A percentile compares a stretch with the other conserved stretches of the same genome.
These are phyloP conservation scores for Trichophyton schoenleinii DNA, from an alignment of 2,329 filamentous ascomycete genomes.

Conservation along the genomic window DNA sequence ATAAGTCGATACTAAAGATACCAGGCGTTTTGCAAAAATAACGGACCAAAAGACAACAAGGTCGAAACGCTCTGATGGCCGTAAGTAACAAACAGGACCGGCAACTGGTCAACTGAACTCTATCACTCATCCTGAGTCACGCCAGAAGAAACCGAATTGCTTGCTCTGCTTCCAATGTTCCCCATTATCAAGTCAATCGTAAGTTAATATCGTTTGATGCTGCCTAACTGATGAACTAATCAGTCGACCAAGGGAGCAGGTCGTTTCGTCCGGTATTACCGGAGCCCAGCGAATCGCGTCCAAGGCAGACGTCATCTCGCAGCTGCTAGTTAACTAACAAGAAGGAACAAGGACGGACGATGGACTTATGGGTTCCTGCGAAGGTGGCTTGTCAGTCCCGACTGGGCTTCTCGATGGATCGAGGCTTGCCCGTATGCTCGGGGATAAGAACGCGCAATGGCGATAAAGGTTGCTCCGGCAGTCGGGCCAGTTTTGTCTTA, in stretches of 20 bases:
- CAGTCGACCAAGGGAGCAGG: not conserved
- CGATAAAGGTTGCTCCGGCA: not conserved
- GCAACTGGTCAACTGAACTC: not conserved
- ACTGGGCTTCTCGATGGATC: not conserved
- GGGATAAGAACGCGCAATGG: not conserved
- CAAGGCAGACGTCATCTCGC: not conserved
- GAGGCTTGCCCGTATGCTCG: not conserved
- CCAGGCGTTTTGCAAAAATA: not conserved
- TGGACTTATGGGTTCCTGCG: not conserved
- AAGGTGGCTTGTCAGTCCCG: not conserved
- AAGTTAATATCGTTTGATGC: not conserved
- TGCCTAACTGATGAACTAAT: not conserved
- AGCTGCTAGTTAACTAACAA: not conserved
- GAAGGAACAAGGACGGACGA: not conserved
- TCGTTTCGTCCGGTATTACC: constrained; percentile 2
- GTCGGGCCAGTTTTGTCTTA: no score
- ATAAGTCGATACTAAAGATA: not conserved
- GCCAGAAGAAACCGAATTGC: no score
- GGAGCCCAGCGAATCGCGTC: not conserved
- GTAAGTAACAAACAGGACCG: no score
- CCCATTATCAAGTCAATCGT: not conserved
- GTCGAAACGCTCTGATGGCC: not conserved
- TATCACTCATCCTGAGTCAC: constrained; percentile 4
- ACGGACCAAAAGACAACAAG: not conserved
- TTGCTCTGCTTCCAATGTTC: not conserved